These are phyloP conservation scores for Dalechampia spathulata DNA, from an alignment of 441 rosid species.

Conservation along the genomic window DNA sequence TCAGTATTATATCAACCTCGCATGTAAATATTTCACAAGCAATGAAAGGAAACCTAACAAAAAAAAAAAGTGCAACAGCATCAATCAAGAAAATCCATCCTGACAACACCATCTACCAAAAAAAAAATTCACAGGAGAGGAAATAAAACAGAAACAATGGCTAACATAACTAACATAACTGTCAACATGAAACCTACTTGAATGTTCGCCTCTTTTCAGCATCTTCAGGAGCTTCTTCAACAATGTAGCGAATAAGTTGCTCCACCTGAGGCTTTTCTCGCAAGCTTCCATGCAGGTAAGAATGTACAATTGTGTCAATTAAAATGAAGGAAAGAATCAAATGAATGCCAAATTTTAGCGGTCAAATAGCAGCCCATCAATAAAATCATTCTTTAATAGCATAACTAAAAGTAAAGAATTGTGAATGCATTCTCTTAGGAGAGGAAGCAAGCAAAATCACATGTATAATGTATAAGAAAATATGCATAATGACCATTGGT, in stretches of 20 bases:
- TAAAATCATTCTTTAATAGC: not conserved
- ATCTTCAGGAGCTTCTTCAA: constrained; percentile 78
- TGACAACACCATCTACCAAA: not conserved
- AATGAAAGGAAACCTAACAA: constrained; percentile 78
- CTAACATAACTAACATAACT: not conserved
- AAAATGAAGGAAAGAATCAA: not conserved
- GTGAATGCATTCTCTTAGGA: not conserved
- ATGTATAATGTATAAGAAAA: not conserved
- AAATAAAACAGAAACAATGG: constrained; percentile 1
- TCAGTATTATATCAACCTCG: constrained; percentile 85
- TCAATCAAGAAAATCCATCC: constrained; percentile 14
- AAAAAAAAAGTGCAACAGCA: constrained; percentile 11
- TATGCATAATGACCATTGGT: not conserved
- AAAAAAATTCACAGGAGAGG: constrained; percentile 3
- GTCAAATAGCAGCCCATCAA: not conserved
- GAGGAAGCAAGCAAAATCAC: not conserved
- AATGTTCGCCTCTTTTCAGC: constrained; percentile 67
- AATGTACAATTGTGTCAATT: not conserved
- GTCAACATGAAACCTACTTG: constrained; percentile 49
- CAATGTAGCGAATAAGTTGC: constrained; percentile 51
- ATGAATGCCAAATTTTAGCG: not conserved
- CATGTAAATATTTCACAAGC: constrained; percentile 95
- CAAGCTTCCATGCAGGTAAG: constrained; percentile 33
- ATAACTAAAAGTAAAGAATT: not conserved
- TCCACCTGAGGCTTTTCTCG: constrained; percentile 68